Percentiles rank a stretch among this genome's conserved stretches.
These are phyloP conservation scores for Alternaria incomplexa DNA, from an alignment of 2,329 filamentous ascomycete species.

Conservation along the genomic window DNA sequence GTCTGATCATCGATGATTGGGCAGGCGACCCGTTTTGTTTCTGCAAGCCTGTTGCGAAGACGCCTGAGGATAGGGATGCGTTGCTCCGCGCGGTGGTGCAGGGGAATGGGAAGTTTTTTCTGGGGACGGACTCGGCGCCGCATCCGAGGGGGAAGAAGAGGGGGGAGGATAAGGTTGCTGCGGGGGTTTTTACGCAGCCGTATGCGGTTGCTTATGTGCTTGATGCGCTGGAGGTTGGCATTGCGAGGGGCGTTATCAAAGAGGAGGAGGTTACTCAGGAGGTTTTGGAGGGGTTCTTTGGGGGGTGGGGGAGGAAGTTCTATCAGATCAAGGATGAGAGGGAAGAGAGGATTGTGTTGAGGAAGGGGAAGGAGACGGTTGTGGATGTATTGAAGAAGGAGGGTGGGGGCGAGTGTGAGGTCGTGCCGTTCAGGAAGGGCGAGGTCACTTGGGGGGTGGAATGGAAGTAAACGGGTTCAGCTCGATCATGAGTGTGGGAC, in stretches of 20 bases:
- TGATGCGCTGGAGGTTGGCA: conserved; percentile 67
- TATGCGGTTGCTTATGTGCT: conserved; percentile 71
- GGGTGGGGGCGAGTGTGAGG: conserved; percentile 58
- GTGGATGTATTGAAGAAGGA: conserved; percentile 61
- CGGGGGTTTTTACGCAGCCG: conserved; percentile 81
- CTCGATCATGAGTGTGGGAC: no score
- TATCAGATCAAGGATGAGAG: conserved; percentile 59
- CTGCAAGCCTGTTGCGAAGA: conserved; percentile 72
- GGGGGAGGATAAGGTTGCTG: conserved; percentile 61
- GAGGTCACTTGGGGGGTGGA: conserved; percentile 64
- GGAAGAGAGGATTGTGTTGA: conserved; percentile 62
- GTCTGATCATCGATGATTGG: conserved; percentile 78
- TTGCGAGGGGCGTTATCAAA: conserved; percentile 60
- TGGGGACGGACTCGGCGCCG: conserved; percentile 75
- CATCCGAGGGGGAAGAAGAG: conserved; percentile 68
- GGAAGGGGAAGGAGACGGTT: conserved; percentile 62
- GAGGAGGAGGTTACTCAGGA: conserved; percentile 62
- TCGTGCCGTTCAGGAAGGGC: conserved; percentile 70
- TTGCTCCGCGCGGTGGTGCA: conserved; percentile 66
- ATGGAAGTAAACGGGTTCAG: conserved; percentile 33
- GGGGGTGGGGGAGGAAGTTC: conserved; percentile 62
- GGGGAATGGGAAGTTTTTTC: conserved; percentile 72
- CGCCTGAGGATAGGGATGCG: conserved; percentile 73
- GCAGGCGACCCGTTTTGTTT: conserved; percentile 75
- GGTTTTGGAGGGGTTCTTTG: conserved; percentile 64